Base-by-base conservation (phyloP, 768 basidiomycete genomes). In the Rhodotorula sphaerocarpa region DNA sequence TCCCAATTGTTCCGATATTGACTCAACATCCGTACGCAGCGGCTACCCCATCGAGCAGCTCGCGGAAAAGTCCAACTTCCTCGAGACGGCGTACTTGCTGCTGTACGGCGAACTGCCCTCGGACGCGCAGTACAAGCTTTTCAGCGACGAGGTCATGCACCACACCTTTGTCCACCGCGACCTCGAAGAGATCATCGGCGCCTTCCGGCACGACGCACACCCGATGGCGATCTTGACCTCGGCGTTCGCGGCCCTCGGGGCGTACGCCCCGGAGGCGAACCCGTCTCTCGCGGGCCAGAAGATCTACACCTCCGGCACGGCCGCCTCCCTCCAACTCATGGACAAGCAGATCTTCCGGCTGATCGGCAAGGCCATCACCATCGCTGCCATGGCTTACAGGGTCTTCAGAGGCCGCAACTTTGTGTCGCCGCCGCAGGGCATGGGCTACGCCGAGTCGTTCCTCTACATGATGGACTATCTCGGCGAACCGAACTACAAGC, bases 381-480 rank as follows among this genome's bases (percentile, higher is more conserved):
- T 92, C 44, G 90, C 90, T 64, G 88, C 90, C 82, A 91, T 92
- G 89, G 90, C 90, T 0, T 93, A 91, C 75, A 88, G 90, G 34
- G 82, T 92, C 39, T 85, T 90, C 44, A 88, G 90, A 77, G 90
- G 90, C 41, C 81, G 90, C 61, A 83, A 87, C 52, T 92, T 93
- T 71, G 88, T 91, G 23, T 81, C 80, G 0, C 88, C 90, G 6
- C 89, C 88, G 10, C 82, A 83, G 1, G 87, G 86, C 16, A 31
- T 42, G 28, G 21, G 48, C 51, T 44, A 50, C 28, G 57, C 69
- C 18, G 59, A 28, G 65, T 87, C 85, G 11, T 93, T 92, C 79
- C 75, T 93, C 53, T 93, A 90, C 76, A 87, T 90, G 77, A 86
- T 92, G 80, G 59, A 67, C 59, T 48, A 65, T 54, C 52, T 55